Conservation (phyloP, 768 basidiomycete genomes). For the Leucosporidium yakuticum region DNA sequence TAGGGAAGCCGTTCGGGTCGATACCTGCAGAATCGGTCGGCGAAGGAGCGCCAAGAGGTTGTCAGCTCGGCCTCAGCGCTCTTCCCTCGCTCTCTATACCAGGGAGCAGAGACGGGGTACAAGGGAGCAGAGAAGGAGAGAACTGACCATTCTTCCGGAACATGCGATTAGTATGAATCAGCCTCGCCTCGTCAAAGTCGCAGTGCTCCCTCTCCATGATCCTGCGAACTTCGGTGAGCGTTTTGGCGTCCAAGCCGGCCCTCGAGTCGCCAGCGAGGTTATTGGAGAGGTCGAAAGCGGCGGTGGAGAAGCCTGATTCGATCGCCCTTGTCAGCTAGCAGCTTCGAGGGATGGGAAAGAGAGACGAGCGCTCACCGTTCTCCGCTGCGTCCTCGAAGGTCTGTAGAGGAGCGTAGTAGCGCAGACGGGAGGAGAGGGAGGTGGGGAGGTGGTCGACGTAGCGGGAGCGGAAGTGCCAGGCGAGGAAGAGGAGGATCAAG, state of each 20-base stretch:
- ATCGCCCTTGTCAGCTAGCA: neutral
- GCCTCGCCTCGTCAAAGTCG: slow-evolving; percentile 29
- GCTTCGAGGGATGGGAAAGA: neutral
- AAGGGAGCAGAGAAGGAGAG: too few relatives aligned
- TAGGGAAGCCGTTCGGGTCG: slow-evolving; percentile 27
- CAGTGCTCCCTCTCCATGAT: slow-evolving; percentile 33
- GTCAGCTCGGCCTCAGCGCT: too few relatives aligned
- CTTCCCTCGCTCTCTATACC: too few relatives aligned
- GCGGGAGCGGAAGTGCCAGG: slow-evolving; percentile 26
- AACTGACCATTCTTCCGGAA: slow-evolving; percentile 26
- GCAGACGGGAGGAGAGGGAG: slow-evolving; percentile 26
- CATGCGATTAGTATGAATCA: slow-evolving; percentile 15
- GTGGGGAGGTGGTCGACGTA: slow-evolving; percentile 29
- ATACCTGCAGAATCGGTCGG: slow-evolving; percentile 5
- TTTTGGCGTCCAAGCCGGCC: slow-evolving; percentile 29
- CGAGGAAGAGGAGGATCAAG: slow-evolving; percentile 10
- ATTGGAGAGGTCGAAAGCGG: slow-evolving; percentile 25
- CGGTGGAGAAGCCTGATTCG: slow-evolving; percentile 23
- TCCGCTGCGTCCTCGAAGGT: slow-evolving; percentile 35
- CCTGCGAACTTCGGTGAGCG: slow-evolving; percentile 33
- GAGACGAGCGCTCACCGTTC: slow-evolving; percentile 13
- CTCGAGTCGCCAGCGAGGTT: slow-evolving; percentile 29
- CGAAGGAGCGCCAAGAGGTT: too few relatives aligned
- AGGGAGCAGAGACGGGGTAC: too few relatives aligned
- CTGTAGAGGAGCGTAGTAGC: slow-evolving; percentile 31